Evolutionary conservation across 257 asterid genomes (phyloP).

Genomic region (Solanum chaucha): DNA sequence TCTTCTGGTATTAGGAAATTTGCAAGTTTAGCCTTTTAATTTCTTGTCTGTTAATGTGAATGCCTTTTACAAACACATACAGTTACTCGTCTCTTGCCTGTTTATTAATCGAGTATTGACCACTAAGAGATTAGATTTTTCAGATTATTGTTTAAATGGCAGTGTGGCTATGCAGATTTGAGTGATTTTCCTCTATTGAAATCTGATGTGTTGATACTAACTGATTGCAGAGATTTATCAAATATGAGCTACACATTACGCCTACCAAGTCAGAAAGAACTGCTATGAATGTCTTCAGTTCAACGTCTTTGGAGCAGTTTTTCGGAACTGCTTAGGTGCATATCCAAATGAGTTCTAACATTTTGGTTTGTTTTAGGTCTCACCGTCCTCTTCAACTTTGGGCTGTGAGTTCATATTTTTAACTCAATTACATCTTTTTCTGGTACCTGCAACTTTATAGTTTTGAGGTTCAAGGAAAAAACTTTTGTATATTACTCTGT

Average conservation of each 20-base stretch:
- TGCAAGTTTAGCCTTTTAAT: neutral
- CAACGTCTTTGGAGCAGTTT: constrained; percentile 70
- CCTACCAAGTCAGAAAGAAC: constrained; percentile 45
- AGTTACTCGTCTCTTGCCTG: neutral
- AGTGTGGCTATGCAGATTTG: neutral
- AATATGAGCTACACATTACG: constrained; percentile 68
- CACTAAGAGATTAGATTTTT: neutral
- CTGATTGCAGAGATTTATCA: constrained; percentile 81
- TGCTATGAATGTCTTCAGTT: constrained; percentile 49
- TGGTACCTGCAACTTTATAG: neutral
- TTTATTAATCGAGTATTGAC: neutral
- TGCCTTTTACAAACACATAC: neutral
- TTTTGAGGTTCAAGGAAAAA: neutral
- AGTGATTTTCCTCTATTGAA: neutral
- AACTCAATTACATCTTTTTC: neutral
- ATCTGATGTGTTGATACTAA: neutral
- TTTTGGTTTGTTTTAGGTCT: neutral
- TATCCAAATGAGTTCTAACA: neutral
- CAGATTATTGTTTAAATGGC: neutral
- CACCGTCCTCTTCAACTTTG: neutral
- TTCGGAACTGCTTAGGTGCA: constrained; percentile 41
- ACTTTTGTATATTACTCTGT: neutral
- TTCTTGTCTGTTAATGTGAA: neutral
- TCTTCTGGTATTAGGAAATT: neutral
- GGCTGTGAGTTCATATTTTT: neutral